Evolutionary conservation across 345 rosid species (phyloP).

Genomic region (Hibiscus syriacus): DNA sequence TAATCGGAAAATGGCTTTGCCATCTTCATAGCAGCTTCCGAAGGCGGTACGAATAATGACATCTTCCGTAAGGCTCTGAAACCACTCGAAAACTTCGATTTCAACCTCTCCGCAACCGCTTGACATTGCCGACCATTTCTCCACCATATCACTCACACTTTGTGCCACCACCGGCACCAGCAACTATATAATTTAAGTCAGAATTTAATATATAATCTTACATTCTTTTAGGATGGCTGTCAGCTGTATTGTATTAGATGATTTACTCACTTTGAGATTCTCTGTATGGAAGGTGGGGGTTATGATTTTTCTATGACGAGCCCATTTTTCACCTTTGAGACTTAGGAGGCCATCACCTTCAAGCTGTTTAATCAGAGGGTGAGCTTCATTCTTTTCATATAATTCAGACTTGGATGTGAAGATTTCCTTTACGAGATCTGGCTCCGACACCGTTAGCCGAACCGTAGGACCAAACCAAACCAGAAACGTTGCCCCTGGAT

Average conservation of each 20-base stretch:
- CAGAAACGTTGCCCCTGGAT: constrained; percentile 61
- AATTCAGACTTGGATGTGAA: constrained; percentile 61
- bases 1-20: constrained; percentile 56
- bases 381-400: constrained; percentile 50
- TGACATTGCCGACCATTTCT: constrained; percentile 14
- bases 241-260: not conserved
- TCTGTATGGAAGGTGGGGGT: constrained; percentile 75
- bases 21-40: constrained; percentile 71
- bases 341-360: constrained; percentile 71
- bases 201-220: not conserved
- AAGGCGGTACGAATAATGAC: constrained; percentile 71
- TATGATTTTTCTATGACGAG: constrained; percentile 59
- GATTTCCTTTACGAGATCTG: constrained; percentile 62
- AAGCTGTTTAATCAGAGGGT: constrained; percentile 46
- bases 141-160: constrained; percentile 9
- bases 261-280: constrained; percentile 55
- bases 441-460: constrained; percentile 64
- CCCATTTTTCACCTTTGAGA: constrained; percentile 74
- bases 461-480: constrained; percentile 86
- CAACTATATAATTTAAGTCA: not conserved
- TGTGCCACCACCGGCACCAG: constrained; percentile 16
- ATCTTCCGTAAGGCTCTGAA: constrained; percentile 61
- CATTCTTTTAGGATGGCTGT: not conserved
- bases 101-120: constrained; percentile 31
- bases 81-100: constrained; percentile 59